Evolutionary conservation across 352 stramenopile species (phyloP).

Genomic region (Thalassiosira allenii): DNA sequence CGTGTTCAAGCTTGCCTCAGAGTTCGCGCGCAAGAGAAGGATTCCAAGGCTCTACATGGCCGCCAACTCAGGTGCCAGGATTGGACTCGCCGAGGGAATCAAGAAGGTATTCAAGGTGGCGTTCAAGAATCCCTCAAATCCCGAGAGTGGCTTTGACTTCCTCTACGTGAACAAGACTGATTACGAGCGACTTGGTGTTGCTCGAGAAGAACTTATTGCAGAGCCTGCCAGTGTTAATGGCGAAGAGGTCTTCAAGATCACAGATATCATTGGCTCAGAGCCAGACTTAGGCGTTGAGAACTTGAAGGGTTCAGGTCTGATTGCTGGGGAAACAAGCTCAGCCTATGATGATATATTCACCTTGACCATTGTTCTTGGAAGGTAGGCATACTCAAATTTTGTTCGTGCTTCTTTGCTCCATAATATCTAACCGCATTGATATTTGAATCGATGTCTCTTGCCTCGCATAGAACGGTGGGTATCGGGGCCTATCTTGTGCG

Average conservation of each 20-base stretch:
- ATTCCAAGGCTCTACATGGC: constrained; percentile 98
- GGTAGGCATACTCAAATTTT: constrained; percentile 75
- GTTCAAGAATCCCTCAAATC: constrained; percentile 96
- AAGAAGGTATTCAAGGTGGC: constrained; percentile 97
- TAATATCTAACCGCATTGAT: too few species aligned
- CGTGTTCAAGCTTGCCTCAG: constrained; percentile 98
- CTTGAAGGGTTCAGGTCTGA: constrained; percentile 98
- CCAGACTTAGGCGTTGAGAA: constrained; percentile 99
- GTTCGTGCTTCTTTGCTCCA: too few species aligned
- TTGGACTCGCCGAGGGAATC: constrained; percentile 98
- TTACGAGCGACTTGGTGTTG: constrained; percentile 89
- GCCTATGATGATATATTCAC: constrained; percentile 99
- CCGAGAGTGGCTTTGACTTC: constrained; percentile 98
- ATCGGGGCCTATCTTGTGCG: constrained; percentile 99
- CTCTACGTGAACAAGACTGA: constrained; percentile 96
- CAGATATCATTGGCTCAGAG: constrained; percentile 98
- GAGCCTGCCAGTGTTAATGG: constrained; percentile 77
- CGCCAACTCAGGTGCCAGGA: constrained; percentile 98
- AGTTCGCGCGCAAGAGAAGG: constrained; percentile 89
- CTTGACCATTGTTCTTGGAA: constrained; percentile 98
- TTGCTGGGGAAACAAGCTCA: constrained; percentile 98
- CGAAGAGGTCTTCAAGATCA: constrained; percentile 93
- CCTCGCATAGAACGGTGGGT: constrained; percentile 93
- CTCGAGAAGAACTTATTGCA: constrained; percentile 74
- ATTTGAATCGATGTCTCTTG: too few species aligned